Percentiles rank a stretch among this genome's conserved stretches.
Evolutionary conservation across 352 stramenopile species (phyloP).

Genomic region (Globisporangium spinosum): DNA sequence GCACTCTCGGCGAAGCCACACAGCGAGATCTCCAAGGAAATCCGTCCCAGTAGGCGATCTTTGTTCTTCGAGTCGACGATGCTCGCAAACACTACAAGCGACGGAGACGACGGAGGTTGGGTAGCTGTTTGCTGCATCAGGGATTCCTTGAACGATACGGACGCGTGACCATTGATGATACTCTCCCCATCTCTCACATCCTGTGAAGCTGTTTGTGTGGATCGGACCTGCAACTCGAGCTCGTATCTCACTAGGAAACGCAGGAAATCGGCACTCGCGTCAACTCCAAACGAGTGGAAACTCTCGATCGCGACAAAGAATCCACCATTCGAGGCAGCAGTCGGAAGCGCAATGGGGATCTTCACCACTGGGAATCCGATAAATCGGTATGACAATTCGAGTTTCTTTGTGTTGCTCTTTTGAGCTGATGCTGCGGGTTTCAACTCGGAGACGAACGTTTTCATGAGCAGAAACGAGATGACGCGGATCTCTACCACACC

Average conservation of each 20-base stretch:
- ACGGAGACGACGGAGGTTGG: neutral
- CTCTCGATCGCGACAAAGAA: slow-evolving; percentile 12
- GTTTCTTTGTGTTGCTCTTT: neutral
- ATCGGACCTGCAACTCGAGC: slow-evolving; percentile 6
- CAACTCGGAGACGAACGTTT: slow-evolving; percentile 16
- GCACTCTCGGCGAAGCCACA: neutral
- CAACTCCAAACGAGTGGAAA: slow-evolving; percentile 9
- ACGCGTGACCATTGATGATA: slow-evolving; percentile 1
- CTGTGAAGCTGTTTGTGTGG: no score
- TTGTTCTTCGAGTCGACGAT: slow-evolving; percentile 5
- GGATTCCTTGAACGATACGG: neutral
- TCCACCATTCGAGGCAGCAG: slow-evolving; percentile 4
- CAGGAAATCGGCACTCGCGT: slow-evolving; percentile 7
- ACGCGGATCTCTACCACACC: slow-evolving; percentile 11
- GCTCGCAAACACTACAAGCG: slow-evolving; percentile 2
- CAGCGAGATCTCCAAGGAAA: slow-evolving; percentile 10
- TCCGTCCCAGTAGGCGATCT: slow-evolving; percentile 9
- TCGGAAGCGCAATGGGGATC: neutral
- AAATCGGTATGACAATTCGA: slow-evolving; percentile 20
- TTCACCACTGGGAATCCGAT: slow-evolving; percentile 15
- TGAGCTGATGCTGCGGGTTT: neutral
- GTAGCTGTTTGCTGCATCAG: neutral
- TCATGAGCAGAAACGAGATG: slow-evolving; percentile 17
- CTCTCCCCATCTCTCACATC: neutral
- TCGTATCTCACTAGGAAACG: slow-evolving; percentile 9